Percentiles rank a stretch among this genome's conserved stretches.
phyloP scores from a whole-genome alignment of 179 eudicot species.

The Vitellaria paradoxa region DNA sequence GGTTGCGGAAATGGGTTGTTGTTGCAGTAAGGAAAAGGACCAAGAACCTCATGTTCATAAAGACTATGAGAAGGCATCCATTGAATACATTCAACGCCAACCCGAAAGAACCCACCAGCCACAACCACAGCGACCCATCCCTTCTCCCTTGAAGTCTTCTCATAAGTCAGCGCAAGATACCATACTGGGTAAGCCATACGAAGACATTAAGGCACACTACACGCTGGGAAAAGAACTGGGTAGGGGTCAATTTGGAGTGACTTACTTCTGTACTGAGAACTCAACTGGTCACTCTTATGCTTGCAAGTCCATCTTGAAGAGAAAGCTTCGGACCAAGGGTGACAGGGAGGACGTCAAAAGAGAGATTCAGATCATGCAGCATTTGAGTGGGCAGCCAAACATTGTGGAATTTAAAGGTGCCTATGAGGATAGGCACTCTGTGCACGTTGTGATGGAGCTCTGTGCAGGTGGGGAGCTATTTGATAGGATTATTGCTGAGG shows the following conservation, averaged over 20 bases:
- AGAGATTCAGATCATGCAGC: conserved; percentile 72
- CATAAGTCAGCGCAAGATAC: conserved; percentile 27
- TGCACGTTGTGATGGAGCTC: conserved; percentile 75
- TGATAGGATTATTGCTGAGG: conserved; percentile 66
- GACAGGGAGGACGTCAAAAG: conserved; percentile 71
- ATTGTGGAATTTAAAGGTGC: conserved; percentile 73
- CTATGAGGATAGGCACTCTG: conserved; percentile 68
- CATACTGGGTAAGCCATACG: conserved; percentile 48
- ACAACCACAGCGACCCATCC: conserved; percentile 14
- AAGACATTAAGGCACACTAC: conserved; percentile 45
- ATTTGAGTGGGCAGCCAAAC: conserved; percentile 71
- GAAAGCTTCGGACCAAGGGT: conserved; percentile 51
- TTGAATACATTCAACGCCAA: conserved; percentile 7
- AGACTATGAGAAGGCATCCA: not conserved
- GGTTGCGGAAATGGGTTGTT: conserved; percentile 35
- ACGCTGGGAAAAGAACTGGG: conserved; percentile 74
- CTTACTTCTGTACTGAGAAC: conserved; percentile 61
- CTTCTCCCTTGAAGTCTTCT: conserved; percentile 18
- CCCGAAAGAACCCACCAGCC: conserved; percentile 19
- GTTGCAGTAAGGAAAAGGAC: conserved; percentile 27
- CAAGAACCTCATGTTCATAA: not conserved
- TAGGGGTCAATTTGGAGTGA: conserved; percentile 71
- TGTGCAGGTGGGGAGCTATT: conserved; percentile 74
- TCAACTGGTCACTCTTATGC: conserved; percentile 52
- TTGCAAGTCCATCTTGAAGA: conserved; percentile 75